Conservation (phyloP, 495 filamentous ascomycete genomes). For the Penicillium psychrofluorescens region DNA sequence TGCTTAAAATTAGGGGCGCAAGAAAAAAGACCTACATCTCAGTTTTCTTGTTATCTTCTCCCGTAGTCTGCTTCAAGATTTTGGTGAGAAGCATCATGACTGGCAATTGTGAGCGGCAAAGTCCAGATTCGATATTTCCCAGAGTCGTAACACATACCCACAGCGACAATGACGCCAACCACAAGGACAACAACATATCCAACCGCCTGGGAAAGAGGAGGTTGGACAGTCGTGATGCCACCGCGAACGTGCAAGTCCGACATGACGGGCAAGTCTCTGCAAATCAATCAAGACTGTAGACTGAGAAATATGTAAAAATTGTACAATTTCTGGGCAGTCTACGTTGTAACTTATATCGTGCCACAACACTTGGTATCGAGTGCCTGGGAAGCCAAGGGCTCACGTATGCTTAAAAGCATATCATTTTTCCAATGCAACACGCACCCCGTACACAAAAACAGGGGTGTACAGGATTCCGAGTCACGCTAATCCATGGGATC, state of each 20-base stretch:
- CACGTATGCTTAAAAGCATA: constrained; percentile 2
- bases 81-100: constrained; percentile 31
- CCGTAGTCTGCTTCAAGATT: constrained; percentile 26
- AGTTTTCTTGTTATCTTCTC: constrained; percentile 34
- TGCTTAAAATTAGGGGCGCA: too few relatives aligned
- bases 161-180: constrained; percentile 23
- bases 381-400: neutral
- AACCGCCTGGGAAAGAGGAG: constrained; percentile 29
- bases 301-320: neutral
- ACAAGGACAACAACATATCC: constrained; percentile 31
- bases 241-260: constrained; percentile 9
- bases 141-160: constrained; percentile 8
- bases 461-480: neutral
- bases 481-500: neutral
- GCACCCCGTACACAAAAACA: neutral
- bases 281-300: neutral
- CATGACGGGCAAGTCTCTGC: constrained; percentile 4
- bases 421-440: neutral
- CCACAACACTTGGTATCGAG: neutral
- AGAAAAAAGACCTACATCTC: constrained; percentile 21
- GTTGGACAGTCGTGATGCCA: constrained; percentile 15
- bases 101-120: constrained; percentile 1
- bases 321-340: neutral
- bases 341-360: neutral
- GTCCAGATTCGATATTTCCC: too few relatives aligned